A percentile compares a stretch with the other conserved stretches of the same genome.
These are phyloP conservation scores for Fusarium guadeloupense DNA, from an alignment of 2,329 filamentous ascomycete species.

Conservation along the genomic window DNA sequence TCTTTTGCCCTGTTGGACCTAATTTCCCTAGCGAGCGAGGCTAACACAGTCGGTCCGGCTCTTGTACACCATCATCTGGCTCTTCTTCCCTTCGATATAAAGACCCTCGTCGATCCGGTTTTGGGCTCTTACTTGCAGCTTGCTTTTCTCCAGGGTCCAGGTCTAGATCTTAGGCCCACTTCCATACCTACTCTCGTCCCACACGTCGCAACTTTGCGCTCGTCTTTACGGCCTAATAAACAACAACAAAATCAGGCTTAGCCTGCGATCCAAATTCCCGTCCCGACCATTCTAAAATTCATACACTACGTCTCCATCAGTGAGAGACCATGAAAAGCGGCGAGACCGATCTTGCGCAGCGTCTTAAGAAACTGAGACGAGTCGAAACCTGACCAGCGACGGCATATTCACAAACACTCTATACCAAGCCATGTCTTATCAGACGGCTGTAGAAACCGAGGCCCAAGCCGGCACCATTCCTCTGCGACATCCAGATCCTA, in stretches of 20 bases:
- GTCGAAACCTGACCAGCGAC: constrained; percentile 37
- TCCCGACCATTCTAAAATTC: constrained; percentile 1
- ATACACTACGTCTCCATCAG: constrained; percentile 27
- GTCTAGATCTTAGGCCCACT: constrained; percentile 41
- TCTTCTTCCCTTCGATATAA: constrained; percentile 9
- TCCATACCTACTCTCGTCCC: constrained; percentile 33
- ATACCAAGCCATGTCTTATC: constrained; percentile 38
- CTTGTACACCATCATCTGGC: constrained; percentile 1
- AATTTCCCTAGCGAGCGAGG: constrained; percentile 12
- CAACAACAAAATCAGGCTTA: constrained; percentile 31
- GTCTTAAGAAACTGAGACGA: constrained; percentile 42
- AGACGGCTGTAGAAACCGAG: constrained; percentile 34
- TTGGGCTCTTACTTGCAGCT: constrained; percentile 12
- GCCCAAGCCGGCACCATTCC: constrained; percentile 32
- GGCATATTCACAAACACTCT: neutral
- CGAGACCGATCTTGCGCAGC: constrained; percentile 37
- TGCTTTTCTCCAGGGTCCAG: constrained; percentile 29
- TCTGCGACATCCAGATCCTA: constrained; percentile 38
- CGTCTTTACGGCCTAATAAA: constrained; percentile 25
- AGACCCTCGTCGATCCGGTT: constrained; percentile 7
- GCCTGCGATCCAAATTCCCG: constrained; percentile 24
- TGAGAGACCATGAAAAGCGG: constrained; percentile 44
- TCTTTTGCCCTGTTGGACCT: constrained; percentile 4
- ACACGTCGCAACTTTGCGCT: constrained; percentile 41
- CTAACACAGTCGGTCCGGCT: constrained; percentile 36